A percentile compares a stretch with the other conserved stretches of the same genome.
These are phyloP conservation scores for Eucalyptus curtisii DNA, from an alignment of 345 rosid genomes.

Conservation along the genomic window DNA sequence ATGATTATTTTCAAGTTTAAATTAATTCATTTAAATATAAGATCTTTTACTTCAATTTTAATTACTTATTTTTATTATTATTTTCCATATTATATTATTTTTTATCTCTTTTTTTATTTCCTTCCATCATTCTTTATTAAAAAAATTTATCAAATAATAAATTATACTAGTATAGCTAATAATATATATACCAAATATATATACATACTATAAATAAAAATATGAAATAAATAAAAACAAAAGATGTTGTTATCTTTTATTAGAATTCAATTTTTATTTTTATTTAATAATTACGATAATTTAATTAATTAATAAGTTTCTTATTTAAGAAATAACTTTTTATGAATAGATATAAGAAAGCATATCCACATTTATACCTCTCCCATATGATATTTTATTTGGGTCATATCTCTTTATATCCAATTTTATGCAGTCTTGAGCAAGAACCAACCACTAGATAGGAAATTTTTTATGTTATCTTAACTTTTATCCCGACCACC, in stretches of 20 bases:
- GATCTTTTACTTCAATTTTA: background rate
- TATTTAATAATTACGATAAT: background rate
- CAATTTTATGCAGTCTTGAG: fast-evolving
- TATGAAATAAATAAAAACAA: background rate
- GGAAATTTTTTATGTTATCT: background rate
- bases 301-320: background rate
- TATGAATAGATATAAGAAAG: background rate
- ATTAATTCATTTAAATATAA: background rate
- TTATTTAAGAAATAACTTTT: background rate
- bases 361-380: background rate
- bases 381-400: background rate
- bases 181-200: background rate
- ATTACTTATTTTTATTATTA: too few relatives aligned
- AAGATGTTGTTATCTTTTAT: background rate
- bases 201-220: too few relatives aligned
- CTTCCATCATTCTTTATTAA: background rate
- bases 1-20: background rate
- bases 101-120: too few relatives aligned
- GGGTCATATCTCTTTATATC: background rate
- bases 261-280: too few relatives aligned
- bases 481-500: background rate
- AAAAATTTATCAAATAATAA: background rate
- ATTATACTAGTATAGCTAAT: too few relatives aligned
- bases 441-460: background rate
- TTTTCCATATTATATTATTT: too few relatives aligned